A percentile compares a stretch with the other conserved stretches of the same genome.
Conservation (phyloP, 306 rosid species). For the apple (Malus domestica) region ASM211411v1 NC_041798.1:14364001-14364500, state of each 20-base stretch:
- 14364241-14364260: background rate
- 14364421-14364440: conserved; percentile 23
- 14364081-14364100: background rate
- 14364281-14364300: background rate
- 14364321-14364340: conserved; percentile 45
- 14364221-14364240: background rate
- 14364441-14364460: background rate
- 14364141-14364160: background rate
- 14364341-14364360: conserved; percentile 32
- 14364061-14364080: background rate
- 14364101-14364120: background rate
- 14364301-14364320: background rate
- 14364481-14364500: background rate
- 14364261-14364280: background rate
- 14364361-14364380: conserved; percentile 38
- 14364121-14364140: background rate
- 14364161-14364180: no score
- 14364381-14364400: conserved; percentile 26
- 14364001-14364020: background rate
- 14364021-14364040: no score
- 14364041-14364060: background rate
- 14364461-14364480: background rate
- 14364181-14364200: background rate
- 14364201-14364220: background rate
- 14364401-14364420: background rate